phyloP scores from a whole-genome alignment of 768 basidiomycete species.

The Boletus barrowsii region DNA sequence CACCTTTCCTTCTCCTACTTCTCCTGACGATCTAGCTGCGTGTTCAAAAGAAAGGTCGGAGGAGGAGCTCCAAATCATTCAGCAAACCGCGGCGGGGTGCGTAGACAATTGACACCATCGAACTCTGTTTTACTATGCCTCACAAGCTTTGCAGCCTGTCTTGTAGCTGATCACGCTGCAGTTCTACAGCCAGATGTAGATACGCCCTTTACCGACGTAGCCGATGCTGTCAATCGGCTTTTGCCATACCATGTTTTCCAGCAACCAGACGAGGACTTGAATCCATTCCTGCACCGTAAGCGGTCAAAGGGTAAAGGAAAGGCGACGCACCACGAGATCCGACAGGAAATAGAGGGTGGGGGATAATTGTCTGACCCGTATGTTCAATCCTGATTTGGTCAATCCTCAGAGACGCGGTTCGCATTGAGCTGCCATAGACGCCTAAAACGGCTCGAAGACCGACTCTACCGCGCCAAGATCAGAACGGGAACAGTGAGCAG shows the following conservation, averaged over 20 bases:
- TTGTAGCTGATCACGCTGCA: constrained; percentile 61
- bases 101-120: constrained; percentile 13
- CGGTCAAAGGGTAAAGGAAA: constrained; percentile 63
- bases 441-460: constrained; percentile 49
- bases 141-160: constrained; percentile 49
- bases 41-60: constrained; percentile 38
- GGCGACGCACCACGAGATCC: constrained; percentile 43
- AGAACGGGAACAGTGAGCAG: constrained; percentile 55
- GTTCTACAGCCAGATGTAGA: constrained; percentile 66
- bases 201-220: constrained; percentile 58
- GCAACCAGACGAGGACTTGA: constrained; percentile 66
- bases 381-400: constrained; percentile 2
- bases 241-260: constrained; percentile 81
- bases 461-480: constrained; percentile 54
- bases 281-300: constrained; percentile 20
- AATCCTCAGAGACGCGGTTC: constrained; percentile 58
- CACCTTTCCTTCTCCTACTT: not conserved
- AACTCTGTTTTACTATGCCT: constrained; percentile 14
- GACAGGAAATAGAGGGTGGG: constrained; percentile 53
- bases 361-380: not conserved
- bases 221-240: constrained; percentile 67
- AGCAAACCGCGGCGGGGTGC: constrained; percentile 49
- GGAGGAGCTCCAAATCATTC: constrained; percentile 51
- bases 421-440: constrained; percentile 66
- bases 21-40: constrained; percentile 13